A percentile compares a stretch with the other conserved stretches of the same genome.
Evolutionary conservation across 768 basidiomycete species (phyloP).

Genomic region (Lentinula lateritia): DNA sequence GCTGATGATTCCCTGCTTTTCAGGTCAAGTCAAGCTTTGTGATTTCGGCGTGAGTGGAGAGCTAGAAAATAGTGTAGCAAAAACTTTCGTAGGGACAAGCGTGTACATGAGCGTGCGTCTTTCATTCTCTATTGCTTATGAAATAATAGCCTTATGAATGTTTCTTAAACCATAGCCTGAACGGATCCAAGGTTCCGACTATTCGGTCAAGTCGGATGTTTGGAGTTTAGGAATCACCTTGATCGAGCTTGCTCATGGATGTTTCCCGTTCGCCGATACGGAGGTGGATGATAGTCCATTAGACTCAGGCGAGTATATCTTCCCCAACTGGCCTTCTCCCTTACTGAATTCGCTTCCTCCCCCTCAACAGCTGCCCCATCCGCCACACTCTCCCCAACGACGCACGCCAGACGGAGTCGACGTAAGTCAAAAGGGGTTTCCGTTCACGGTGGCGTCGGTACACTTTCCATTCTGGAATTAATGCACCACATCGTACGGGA

Average conservation of each 20-base stretch:
- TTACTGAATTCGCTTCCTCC: not conserved
- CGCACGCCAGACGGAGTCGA: slow-evolving; percentile 51
- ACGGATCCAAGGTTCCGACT: slow-evolving; percentile 96
- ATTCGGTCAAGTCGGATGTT: slow-evolving; percentile 98
- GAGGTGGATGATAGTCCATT: not conserved
- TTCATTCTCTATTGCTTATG: slow-evolving; percentile 22
- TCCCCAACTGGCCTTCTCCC: not conserved
- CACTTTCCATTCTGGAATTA: slow-evolving; percentile 95
- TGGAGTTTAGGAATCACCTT: slow-evolving; percentile 98
- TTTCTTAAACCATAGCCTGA: slow-evolving; percentile 68
- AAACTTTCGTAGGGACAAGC: slow-evolving; percentile 97
- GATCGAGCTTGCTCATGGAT: slow-evolving; percentile 95
- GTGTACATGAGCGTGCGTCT: slow-evolving; percentile 93
- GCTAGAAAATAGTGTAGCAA: slow-evolving; percentile 96
- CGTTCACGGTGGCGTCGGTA: slow-evolving; percentile 90
- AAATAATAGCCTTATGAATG: slow-evolving; percentile 4
- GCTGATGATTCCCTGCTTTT: not conserved
- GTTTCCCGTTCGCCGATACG: slow-evolving; percentile 91
- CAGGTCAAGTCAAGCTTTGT: slow-evolving; percentile 80
- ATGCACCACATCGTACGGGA: slow-evolving; percentile 99
- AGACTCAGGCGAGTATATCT: not conserved
- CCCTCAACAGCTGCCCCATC: not conserved
- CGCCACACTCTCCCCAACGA: slow-evolving; percentile 11
- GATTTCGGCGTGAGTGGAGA: slow-evolving; percentile 99
- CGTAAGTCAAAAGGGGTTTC: slow-evolving; percentile 89